Evolutionary conservation across 2,329 filamentous ascomycete genomes (phyloP), one percentile per base, ranked within the genome.

Genomic region (Botrytis aclada): DNA sequence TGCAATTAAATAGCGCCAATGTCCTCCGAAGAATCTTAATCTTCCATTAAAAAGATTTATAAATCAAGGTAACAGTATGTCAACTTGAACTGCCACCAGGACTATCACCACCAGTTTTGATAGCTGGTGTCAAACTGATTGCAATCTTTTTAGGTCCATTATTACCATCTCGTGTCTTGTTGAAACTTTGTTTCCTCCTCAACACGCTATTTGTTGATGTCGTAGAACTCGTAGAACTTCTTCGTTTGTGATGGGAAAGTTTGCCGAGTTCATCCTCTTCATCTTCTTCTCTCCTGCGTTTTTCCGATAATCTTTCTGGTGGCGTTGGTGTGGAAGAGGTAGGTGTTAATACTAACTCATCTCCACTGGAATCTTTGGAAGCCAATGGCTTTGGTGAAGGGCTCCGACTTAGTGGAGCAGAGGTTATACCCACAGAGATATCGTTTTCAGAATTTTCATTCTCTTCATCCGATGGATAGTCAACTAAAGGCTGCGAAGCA

Each of bases 381-480:
- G 75, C 69, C 43, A 75, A 70, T n/a, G 73, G 72, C 20, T 76
- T 78, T 9, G 79, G 74, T 20, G 77, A 76, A 71, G 78, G 67
- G 32, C 47, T 70, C 14, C 25, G 77, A 45, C 74, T 75, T n/a
- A 75, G 72, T 20, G 58, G 65, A 34, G 66, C 69, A 39, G 62
- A 37, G 25, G 71, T 47, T 51, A 75, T 79, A 10, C 77, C 78
- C 12, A 81, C 74, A 76, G 83, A 75, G 74, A 80, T 75, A 79
- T 86, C 77, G 78, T 86, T 81, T 72, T 90, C 86, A 61, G 88
- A 84, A 79, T 91, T 90, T 82, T 92, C 90, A 20, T 88, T 89
- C n/a, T 96, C 93, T 74, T 98, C 95, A 77, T 98, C 95, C 54
- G 97, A 97, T 0, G 91, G 89, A 80, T 99, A 99, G 81, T 97